phyloP scores from a whole-genome alignment of 805 yeast species.

The Candida nemodendra region DNA sequence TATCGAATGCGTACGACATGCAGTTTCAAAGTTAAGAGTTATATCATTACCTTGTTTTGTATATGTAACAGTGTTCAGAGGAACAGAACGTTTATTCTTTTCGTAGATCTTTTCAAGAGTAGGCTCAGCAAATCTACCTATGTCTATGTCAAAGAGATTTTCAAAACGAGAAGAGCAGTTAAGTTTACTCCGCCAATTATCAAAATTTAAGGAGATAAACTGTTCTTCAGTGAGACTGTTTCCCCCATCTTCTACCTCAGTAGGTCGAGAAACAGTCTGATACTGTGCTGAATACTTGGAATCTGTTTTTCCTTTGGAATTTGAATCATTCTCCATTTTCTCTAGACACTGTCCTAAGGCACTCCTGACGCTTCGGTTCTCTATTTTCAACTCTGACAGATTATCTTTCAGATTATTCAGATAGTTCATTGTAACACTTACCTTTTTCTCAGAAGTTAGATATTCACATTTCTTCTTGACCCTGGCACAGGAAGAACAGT shows the following conservation, averaged over 20 bases:
- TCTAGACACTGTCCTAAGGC: constrained; percentile 27
- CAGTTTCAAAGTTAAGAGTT: neutral
- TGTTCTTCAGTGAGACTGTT: constrained; percentile 1
- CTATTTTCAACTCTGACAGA: constrained; percentile 55
- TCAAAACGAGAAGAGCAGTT: constrained; percentile 67
- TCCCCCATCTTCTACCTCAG: neutral
- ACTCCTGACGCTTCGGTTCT: constrained; percentile 50
- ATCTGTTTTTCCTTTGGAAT: neutral
- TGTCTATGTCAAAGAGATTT: constrained; percentile 72
- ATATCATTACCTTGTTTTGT: neutral
- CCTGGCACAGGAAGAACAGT: constrained; percentile 59
- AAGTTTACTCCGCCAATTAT: constrained; percentile 59
- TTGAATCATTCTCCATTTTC: constrained; percentile 1
- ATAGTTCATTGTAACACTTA: constrained; percentile 63
- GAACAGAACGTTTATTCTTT: neutral
- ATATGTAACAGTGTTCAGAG: neutral
- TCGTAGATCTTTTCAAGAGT: neutral
- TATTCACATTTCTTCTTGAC: constrained; percentile 62
- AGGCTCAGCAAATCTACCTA: constrained; percentile 41
- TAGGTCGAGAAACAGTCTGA: neutral
- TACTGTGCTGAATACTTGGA: neutral
- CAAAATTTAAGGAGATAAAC: constrained; percentile 56
- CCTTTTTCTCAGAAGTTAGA: constrained; percentile 60
- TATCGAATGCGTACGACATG: neutral
- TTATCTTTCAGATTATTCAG: constrained; percentile 60